These are phyloP conservation scores for Candida palmyrensis DNA, from an alignment of 805 yeast species.

Conservation along the genomic window DNA sequence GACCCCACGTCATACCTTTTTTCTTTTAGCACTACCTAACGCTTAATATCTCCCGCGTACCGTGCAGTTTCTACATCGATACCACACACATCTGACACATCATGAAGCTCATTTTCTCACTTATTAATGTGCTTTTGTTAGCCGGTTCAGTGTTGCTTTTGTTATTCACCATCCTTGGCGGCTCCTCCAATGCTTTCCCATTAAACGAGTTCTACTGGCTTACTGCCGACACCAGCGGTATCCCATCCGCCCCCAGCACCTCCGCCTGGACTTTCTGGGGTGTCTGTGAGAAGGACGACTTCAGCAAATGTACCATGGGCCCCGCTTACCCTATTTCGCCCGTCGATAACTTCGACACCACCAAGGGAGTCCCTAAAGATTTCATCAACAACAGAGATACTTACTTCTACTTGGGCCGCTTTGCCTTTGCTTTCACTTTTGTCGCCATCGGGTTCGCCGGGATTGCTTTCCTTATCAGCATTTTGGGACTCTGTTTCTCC, in stretches of 20 bases:
- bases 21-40: not conserved
- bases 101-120: constrained; percentile 30
- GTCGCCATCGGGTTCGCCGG: constrained; percentile 59
- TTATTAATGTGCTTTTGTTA: constrained; percentile 33
- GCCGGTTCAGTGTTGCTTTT: constrained; percentile 37
- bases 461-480: constrained; percentile 50
- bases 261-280: constrained; percentile 86
- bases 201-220: constrained; percentile 74
- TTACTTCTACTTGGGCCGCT: constrained; percentile 61
- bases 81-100: not conserved
- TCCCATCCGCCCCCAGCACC: constrained; percentile 42
- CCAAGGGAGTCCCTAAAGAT: constrained; percentile 45
- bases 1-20: not conserved
- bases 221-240: constrained; percentile 61
- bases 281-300: constrained; percentile 54
- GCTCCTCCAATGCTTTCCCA: constrained; percentile 53
- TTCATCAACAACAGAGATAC: constrained; percentile 52
- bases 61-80: not conserved
- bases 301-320: constrained; percentile 45
- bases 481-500: constrained; percentile 52
- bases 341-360: constrained; percentile 58
- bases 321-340: constrained; percentile 91
- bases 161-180: constrained; percentile 65
- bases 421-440: constrained; percentile 58
- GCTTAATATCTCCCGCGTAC: too few species aligned